Evolutionary conservation across 140 eudicot species (phyloP).

Genomic region (Anethum foeniculum): DNA sequence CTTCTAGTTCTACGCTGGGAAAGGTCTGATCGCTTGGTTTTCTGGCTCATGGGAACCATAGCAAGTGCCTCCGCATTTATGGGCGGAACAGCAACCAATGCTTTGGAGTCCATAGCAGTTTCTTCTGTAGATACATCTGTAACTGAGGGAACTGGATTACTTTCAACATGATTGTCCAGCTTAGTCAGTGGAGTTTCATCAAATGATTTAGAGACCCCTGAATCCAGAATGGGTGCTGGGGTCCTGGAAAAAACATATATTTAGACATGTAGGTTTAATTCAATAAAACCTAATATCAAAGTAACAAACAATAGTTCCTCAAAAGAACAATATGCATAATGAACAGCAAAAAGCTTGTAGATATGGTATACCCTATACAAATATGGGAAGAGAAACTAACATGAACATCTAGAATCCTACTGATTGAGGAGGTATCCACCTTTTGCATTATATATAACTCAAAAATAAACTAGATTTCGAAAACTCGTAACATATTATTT

Average conservation of each 20-base stretch:
- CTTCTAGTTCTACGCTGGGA: constrained; percentile 86
- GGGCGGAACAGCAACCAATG: constrained; percentile 47
- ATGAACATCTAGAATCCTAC: neutral
- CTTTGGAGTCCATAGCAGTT: constrained; percentile 41
- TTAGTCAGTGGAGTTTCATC: constrained; percentile 29
- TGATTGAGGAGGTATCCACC: neutral
- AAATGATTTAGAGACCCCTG: constrained; percentile 25
- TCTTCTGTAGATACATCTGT: constrained; percentile 26
- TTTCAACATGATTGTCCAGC: constrained; percentile 34
- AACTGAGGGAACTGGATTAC: constrained; percentile 24
- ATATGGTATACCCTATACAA: neutral
- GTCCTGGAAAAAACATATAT: constrained; percentile 32
- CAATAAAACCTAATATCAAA: neutral
- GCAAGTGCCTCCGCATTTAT: constrained; percentile 45
- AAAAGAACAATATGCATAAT: neutral
- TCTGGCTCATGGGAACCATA: constrained; percentile 50
- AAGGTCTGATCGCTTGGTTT: constrained; percentile 57
- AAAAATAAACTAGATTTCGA: neutral
- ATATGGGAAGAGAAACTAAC: neutral
- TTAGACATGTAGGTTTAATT: neutral
- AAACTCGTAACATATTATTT: neutral
- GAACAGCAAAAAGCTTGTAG: neutral
- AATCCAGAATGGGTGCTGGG: constrained; percentile 38
- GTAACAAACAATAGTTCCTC: neutral
- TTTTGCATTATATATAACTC: neutral